Evolutionary conservation across 2,329 filamentous ascomycete genomes (phyloP).

Genomic region (Sclerotinia trifoliorum): DNA sequence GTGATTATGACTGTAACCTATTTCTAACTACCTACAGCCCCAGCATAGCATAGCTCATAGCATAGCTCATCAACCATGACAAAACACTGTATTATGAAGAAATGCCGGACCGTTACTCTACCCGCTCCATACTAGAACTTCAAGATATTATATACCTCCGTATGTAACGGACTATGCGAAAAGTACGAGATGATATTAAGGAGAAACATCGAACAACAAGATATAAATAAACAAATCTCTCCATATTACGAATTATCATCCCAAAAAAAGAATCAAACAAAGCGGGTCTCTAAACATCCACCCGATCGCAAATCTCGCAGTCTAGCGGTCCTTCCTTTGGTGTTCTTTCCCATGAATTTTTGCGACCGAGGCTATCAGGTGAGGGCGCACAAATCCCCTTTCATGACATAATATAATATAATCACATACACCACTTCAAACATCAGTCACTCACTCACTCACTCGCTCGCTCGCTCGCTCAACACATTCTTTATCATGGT

Average conservation of each 20-base stretch:
- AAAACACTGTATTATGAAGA: too few species aligned
- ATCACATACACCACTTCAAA: not conserved
- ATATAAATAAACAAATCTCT: not conserved
- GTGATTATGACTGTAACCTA: too few species aligned
- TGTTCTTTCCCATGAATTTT: conserved; percentile 33
- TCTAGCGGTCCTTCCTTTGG: conserved; percentile 25
- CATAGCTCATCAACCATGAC: too few species aligned
- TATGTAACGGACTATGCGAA: not conserved
- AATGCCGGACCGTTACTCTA: not conserved
- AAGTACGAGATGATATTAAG: not conserved
- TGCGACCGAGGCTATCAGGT: not conserved
- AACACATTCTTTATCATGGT: not conserved
- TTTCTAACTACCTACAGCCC: too few species aligned
- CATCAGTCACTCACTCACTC: not conserved
- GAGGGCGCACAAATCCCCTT: not conserved
- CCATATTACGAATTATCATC: not conserved
- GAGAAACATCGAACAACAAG: not conserved
- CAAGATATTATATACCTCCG: not conserved
- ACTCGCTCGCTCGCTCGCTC: not conserved
- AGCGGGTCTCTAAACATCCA: not conserved
- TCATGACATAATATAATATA: not conserved
- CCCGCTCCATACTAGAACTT: not conserved
- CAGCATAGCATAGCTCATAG: too few species aligned
- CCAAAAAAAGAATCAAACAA: not conserved
- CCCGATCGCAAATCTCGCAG: not conserved